phyloP scores from a whole-genome alignment of 2,329 filamentous ascomycete species.

The Cercospora berteroae region DNA sequence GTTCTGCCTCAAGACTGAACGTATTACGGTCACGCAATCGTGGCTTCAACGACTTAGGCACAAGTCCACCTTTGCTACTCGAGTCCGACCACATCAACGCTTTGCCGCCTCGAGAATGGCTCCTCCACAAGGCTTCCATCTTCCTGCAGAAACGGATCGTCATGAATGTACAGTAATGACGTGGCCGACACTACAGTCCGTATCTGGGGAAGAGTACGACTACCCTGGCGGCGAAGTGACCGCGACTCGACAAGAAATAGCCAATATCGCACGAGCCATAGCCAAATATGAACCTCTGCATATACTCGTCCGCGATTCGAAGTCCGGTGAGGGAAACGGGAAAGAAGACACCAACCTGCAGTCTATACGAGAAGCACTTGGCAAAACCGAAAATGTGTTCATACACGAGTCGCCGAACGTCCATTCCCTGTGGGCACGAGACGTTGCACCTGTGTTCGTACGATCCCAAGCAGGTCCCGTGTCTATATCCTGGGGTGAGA shows the following conservation, averaged over 20 bases:
- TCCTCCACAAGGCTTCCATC: not conserved
- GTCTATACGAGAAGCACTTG: constrained; percentile 5
- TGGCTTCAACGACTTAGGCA: not conserved
- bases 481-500: constrained; percentile 8
- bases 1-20: not conserved
- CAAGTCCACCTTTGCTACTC: not conserved
- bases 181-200: constrained; percentile 14
- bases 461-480: constrained; percentile 9
- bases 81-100: not conserved
- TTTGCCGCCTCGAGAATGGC: not conserved
- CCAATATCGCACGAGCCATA: constrained; percentile 12
- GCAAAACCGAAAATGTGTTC: constrained; percentile 7
- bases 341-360: constrained; percentile 1
- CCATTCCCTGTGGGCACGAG: constrained; percentile 21
- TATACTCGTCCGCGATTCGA: constrained; percentile 9
- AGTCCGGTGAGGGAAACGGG: not conserved
- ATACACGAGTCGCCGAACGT: constrained; percentile 14
- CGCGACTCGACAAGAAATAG: constrained; percentile 11
- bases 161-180: constrained; percentile 20
- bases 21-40: not conserved
- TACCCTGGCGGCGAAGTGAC: constrained; percentile 5
- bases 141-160: constrained; percentile 14
- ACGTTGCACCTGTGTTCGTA: constrained; percentile 24
- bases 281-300: constrained; percentile 17
- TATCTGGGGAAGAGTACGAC: constrained; percentile 5